Evolutionary conservation across 164 flowering plant species (phyloP).

Genomic region (Aristolochia californica): DNA sequence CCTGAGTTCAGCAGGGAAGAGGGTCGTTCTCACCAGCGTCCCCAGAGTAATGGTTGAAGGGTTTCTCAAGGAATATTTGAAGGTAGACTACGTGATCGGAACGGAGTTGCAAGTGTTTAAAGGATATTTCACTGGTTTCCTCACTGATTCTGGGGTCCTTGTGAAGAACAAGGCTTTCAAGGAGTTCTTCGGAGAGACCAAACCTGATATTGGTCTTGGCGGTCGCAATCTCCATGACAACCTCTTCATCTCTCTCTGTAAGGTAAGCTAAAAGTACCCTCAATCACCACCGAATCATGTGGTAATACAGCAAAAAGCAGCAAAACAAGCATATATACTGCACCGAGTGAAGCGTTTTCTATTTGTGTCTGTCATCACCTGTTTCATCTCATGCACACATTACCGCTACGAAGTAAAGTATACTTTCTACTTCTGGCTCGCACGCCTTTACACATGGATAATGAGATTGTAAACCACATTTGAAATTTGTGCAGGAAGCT

Average conservation of each 20-base stretch:
- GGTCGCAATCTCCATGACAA: slow-evolving; percentile 28
- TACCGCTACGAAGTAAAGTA: too few species aligned
- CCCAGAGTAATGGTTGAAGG: slow-evolving; percentile 84
- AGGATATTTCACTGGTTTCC: slow-evolving; percentile 46
- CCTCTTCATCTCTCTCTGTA: slow-evolving; percentile 67
- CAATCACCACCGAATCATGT: too few species aligned
- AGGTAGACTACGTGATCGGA: slow-evolving; percentile 49
- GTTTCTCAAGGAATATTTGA: slow-evolving; percentile 60
- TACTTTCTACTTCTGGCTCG: too few species aligned
- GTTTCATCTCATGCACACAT: too few species aligned
- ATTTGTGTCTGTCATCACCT: too few species aligned
- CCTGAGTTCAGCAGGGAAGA: slow-evolving; percentile 28
- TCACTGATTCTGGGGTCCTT: slow-evolving; percentile 40
- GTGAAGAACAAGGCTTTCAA: slow-evolving; percentile 53
- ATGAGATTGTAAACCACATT: not conserved
- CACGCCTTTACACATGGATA: too few species aligned
- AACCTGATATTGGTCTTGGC: slow-evolving; percentile 68
- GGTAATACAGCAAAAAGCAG: not conserved
- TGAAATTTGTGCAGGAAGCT: slow-evolving; percentile 32
- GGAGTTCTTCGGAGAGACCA: slow-evolving; percentile 47
- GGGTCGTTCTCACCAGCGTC: slow-evolving; percentile 42
- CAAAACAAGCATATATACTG: too few species aligned
- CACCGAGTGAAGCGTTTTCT: too few species aligned
- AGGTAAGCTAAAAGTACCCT: slow-evolving; percentile 30
- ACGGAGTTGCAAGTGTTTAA: slow-evolving; percentile 49